Conservation (phyloP, 2,329 filamentous ascomycete genomes). For the Tolypocladium pustulatum region DNA sequence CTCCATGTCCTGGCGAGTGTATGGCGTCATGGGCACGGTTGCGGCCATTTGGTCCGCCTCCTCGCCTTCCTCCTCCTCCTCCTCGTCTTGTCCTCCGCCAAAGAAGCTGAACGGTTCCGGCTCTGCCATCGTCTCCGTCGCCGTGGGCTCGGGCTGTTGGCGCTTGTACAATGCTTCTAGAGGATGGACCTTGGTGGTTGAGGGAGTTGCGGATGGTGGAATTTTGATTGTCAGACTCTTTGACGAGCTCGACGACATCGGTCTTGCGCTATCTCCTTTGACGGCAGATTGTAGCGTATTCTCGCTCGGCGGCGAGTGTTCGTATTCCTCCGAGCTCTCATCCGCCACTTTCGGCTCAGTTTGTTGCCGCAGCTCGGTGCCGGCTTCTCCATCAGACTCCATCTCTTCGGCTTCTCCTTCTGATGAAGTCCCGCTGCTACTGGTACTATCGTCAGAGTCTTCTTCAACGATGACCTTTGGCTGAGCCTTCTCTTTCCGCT, state of each 20-base stretch:
- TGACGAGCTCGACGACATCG: conserved; percentile 39
- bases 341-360: conserved; percentile 11
- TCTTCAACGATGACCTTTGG: conserved; percentile 10
- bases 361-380: conserved; percentile 3
- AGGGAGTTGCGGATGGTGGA: conserved; percentile 33
- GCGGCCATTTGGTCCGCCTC: conserved; percentile 20
- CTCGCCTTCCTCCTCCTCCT: conserved; percentile 29
- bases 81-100: conserved; percentile 35
- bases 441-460: conserved; percentile 24
- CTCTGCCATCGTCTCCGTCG: conserved; percentile 24
- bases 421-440: conserved; percentile 27
- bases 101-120: conserved; percentile 72
- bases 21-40: conserved; percentile 67
- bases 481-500: conserved; percentile 11
- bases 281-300: conserved; percentile 10
- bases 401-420: conserved; percentile 20
- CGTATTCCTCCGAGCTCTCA: conserved; percentile 6
- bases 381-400: conserved; percentile 14
- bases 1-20: conserved; percentile 67
- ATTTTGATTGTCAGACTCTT: conserved; percentile 46
- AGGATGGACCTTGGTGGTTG: conserved; percentile 57
- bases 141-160: conserved; percentile 32
- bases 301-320: conserved; percentile 6
- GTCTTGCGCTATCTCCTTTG: conserved; percentile 24
- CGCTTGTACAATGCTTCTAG: conserved; percentile 89